Percentiles rank a stretch among this genome's conserved stretches.
Conservation (phyloP, 163 green algal species). For the Trebouxiophyceae sp. region DNA sequence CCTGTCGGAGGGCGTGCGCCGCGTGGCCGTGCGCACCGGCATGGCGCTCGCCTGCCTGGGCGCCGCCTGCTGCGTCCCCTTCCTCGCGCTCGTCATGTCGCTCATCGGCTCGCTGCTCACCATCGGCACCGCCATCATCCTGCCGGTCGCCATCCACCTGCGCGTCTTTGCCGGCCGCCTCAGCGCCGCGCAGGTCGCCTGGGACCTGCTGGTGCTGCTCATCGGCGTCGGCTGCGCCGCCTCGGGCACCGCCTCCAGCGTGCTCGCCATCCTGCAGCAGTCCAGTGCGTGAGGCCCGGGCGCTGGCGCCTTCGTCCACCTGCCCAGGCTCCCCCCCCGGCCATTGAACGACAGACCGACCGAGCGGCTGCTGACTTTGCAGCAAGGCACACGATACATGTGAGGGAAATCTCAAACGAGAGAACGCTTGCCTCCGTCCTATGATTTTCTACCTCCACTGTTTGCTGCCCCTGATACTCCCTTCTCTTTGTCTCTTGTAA, state of each 20-base stretch:
- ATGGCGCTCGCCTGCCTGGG: constrained; percentile 32
- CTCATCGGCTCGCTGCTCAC: constrained; percentile 64
- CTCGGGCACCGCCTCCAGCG: constrained; percentile 37
- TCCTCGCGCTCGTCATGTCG: constrained; percentile 58
- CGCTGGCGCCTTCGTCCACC: too few relatives aligned
- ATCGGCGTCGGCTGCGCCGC: constrained; percentile 44
- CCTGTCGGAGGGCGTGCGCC: constrained; percentile 15
- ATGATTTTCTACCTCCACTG: too few relatives aligned
- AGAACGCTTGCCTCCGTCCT: too few relatives aligned
- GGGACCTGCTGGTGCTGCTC: constrained; percentile 41
- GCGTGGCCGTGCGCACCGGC: constrained; percentile 26
- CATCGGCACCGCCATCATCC: constrained; percentile 52
- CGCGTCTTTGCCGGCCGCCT: constrained; percentile 18
- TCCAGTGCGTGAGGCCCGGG: too few relatives aligned
- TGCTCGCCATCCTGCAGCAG: constrained; percentile 10
- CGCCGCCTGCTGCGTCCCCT: constrained; percentile 42
- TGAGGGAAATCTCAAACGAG: too few relatives aligned
- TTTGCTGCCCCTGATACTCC: too few relatives aligned
- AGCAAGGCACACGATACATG: too few relatives aligned
- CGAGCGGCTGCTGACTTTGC: too few relatives aligned
- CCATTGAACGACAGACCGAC: too few relatives aligned
- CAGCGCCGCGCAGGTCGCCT: constrained; percentile 4
- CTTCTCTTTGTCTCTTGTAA: too few relatives aligned
- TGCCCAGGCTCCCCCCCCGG: too few relatives aligned
- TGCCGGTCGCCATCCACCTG: constrained; percentile 51